Percentiles rank a stretch among this genome's conserved stretches.
phyloP scores from a whole-genome alignment of 345 rosid genomes.

The Alliaria petiolata region DNA sequence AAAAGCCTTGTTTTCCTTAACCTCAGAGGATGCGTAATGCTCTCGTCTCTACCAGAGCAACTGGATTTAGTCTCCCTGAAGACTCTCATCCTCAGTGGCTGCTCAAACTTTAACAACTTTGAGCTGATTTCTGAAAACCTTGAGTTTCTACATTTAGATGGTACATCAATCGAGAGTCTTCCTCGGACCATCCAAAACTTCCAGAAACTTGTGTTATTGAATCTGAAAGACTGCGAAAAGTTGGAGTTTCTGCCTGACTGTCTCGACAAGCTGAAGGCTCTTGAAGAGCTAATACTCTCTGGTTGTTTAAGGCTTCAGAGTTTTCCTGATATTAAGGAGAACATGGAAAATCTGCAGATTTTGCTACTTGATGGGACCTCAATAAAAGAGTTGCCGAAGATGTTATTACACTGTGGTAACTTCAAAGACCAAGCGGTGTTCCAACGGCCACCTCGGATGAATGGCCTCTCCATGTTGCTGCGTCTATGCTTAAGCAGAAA shows the following conservation, averaged over 20 bases:
- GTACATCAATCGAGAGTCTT: slow-evolving; percentile 5
- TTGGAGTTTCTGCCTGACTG: background rate
- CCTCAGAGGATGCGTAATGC: slow-evolving; percentile 17
- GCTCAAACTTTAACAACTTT: slow-evolving; percentile 9
- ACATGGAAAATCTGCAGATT: background rate
- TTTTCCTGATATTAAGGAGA: background rate
- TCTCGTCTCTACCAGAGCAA: background rate
- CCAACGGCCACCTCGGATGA: background rate
- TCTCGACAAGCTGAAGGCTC: background rate
- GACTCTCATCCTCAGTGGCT: slow-evolving; percentile 17
- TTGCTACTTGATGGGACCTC: slow-evolving; percentile 12
- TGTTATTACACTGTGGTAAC: background rate
- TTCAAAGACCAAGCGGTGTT: background rate
- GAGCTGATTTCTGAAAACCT: background rate
- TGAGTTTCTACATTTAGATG: background rate
- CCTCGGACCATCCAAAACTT: background rate
- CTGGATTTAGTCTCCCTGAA: background rate
- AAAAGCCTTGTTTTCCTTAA: background rate
- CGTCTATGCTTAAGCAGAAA: slow-evolving; percentile 19
- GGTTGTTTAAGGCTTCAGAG: background rate
- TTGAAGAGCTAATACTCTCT: slow-evolving; percentile 15
- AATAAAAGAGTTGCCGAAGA: background rate
- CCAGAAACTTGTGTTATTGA: background rate
- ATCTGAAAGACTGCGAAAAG: slow-evolving; percentile 4
- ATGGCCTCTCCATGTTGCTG: background rate